Conservation (phyloP, 148 eudicot species). For the Chenopodium suecicum region DNA sequence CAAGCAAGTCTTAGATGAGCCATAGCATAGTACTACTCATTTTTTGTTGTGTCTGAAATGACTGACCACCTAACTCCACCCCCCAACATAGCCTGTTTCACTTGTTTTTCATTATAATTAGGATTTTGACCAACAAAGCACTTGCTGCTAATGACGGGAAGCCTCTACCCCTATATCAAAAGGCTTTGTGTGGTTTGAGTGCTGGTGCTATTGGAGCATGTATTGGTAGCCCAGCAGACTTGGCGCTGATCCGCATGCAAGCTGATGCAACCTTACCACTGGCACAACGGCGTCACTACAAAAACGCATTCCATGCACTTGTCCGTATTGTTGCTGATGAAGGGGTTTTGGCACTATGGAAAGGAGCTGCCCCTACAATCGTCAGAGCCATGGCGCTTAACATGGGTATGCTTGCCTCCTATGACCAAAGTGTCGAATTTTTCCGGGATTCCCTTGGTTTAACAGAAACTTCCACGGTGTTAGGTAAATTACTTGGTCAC, state of each 20-base stretch:
- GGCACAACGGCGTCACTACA: conserved; percentile 83
- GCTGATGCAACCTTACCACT: conserved; percentile 91
- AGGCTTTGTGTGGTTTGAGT: conserved; percentile 88
- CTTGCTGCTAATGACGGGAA: conserved; percentile 89
- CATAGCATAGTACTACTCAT: too few relatives aligned
- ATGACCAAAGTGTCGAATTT: conserved; percentile 92
- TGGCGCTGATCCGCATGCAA: conserved; percentile 95
- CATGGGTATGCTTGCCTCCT: conserved; percentile 99
- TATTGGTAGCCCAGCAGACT: conserved; percentile 92
- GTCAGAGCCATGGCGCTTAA: conserved; percentile 97
- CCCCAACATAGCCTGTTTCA: too few relatives aligned
- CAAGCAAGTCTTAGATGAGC: too few relatives aligned
- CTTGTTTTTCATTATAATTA: conserved; percentile 8
- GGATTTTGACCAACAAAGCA: conserved; percentile 82
- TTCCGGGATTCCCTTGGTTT: conserved; percentile 70
- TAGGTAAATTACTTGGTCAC: conserved; percentile 44
- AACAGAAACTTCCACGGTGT: conserved; percentile 71
- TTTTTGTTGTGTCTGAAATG: too few relatives aligned
- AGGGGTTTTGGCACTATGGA: conserved; percentile 84
- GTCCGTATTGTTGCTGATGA: conserved; percentile 73
- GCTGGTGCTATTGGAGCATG: conserved; percentile 97
- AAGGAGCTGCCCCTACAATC: conserved; percentile 92
- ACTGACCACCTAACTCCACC: too few relatives aligned
- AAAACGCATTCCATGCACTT: conserved; percentile 86
- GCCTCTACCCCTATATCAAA: conserved; percentile 91